These are phyloP conservation scores for Fraxinus latifolia DNA, from an alignment of 305 asterid genomes.

Conservation along the genomic window DNA sequence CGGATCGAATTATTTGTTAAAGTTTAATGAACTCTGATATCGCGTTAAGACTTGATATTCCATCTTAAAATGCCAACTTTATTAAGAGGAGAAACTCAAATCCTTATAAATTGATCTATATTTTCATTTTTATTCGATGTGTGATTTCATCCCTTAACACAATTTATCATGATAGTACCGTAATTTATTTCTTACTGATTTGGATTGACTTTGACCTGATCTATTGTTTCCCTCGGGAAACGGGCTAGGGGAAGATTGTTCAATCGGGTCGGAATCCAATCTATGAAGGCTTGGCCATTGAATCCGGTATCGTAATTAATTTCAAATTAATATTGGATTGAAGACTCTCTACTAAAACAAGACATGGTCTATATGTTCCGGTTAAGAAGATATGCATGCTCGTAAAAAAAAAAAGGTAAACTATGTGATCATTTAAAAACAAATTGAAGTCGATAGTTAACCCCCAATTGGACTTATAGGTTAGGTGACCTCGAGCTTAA, in stretches of 20 bases:
- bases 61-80: no score
- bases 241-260: neutral
- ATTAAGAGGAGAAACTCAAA: neutral
- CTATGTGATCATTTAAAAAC: neutral
- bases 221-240: neutral
- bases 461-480: neutral
- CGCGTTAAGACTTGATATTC: no score
- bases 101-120: neutral
- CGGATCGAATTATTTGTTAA: no score
- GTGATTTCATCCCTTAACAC: neutral
- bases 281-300: neutral
- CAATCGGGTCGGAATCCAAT: neutral
- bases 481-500: no score
- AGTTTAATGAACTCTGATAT: no score
- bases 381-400: neutral
- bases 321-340: neutral
- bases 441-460: neutral
- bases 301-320: neutral
- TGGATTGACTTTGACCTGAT: neutral
- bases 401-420: neutral
- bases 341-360: neutral
- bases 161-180: neutral
- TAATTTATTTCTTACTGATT: neutral
- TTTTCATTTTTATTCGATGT: no score
- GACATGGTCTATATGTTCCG: neutral